Evolutionary conservation across 2,329 filamentous ascomycete genomes (phyloP), one percentile per base, ranked within the genome.

Genomic region (Fusarium sp.): DNA sequence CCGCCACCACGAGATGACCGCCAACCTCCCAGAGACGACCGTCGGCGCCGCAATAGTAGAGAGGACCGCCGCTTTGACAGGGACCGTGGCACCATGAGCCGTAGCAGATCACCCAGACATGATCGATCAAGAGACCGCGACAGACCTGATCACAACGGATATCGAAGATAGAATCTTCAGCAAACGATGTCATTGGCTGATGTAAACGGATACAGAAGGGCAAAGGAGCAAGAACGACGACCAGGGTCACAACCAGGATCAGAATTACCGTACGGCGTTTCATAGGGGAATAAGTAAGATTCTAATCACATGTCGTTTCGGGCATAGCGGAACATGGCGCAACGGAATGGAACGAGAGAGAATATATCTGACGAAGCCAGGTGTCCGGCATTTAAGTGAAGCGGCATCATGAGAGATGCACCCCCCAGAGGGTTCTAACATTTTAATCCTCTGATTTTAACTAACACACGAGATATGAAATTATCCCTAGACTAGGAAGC

Each of bases 141-240:
- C 20, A 77, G 83, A 46, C 79, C 83, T 32, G 85, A 88, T 44
- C 80, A 83, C 55, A 85, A 87, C 54, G 72, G 80, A 46, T 87
- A 87, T 76, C 84, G 85, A 63, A 82, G 85, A 80, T 87, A 84
- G 76, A 51, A 71, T 60, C 25, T 24, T 58, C 53, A 49, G 49
- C 27, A 52, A 52, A 42, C 32, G 29, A 38, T 47, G 32, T 30
- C 46, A 30, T 20, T 43, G 42, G 25, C 34, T 51, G 49, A 20
- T 34, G 51, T 44, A 30, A 27, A 53, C 12, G 45, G 49, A 18
- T 57, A 54, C 49, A 52, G n/a, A 34, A 29, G 43, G 9, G 40
- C 30, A 22, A 46, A 29, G 24, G 32, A 25, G 8, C 44, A 54
- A 46, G 45, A 38, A 52, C 49, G 30, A 47, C 56, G 38, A 63